A percentile compares a stretch with the other conserved stretches of the same genome.
Conservation (phyloP, 1,284 basidiomycete genomes). For the Amylostereum areolatum region DNA sequence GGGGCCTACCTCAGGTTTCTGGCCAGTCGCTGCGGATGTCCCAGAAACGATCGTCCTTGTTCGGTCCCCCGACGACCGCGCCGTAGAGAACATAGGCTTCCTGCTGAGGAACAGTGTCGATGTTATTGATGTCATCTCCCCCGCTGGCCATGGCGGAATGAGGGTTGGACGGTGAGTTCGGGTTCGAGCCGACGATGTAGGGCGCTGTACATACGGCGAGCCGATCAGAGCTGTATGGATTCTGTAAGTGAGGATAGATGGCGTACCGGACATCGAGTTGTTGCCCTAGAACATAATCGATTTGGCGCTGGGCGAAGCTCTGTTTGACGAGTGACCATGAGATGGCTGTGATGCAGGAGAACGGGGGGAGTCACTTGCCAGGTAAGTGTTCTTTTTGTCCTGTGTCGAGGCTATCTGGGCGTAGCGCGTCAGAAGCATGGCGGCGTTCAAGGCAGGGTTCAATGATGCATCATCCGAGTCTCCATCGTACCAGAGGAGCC, state of each 20-base stretch:
- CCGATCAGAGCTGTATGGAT: background rate
- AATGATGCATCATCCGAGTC: slow-evolving; percentile 77
- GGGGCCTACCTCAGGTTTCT: slow-evolving; percentile 62
- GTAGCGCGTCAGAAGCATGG: slow-evolving; percentile 77
- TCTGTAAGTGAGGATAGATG: background rate
- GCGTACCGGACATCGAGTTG: slow-evolving; percentile 76
- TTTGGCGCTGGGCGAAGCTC: slow-evolving; percentile 68
- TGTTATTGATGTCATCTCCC: slow-evolving; percentile 59
- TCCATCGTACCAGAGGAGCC: slow-evolving; percentile 73
- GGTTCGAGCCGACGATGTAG: slow-evolving; percentile 81
- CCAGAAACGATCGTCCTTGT: slow-evolving; percentile 70
- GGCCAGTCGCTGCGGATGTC: slow-evolving; percentile 83
- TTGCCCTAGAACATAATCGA: slow-evolving; percentile 79
- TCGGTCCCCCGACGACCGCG: slow-evolving; percentile 83
- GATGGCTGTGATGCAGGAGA: slow-evolving; percentile 6
- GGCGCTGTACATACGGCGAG: slow-evolving; percentile 37
- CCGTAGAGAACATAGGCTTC: slow-evolving; percentile 82
- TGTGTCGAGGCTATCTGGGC: slow-evolving; percentile 63
- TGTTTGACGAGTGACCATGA: slow-evolving; percentile 19
- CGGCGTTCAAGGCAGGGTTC: slow-evolving; percentile 83
- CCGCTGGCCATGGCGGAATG: slow-evolving; percentile 86
- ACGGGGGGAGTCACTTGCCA: slow-evolving; percentile 29
- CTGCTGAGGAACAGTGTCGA: slow-evolving; percentile 67
- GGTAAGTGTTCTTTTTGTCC: slow-evolving; percentile 56
- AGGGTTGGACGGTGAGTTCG: slow-evolving; percentile 86